These are phyloP conservation scores for Crotalaria pallida DNA, from an alignment of 306 rosid species.

Conservation along the genomic window DNA sequence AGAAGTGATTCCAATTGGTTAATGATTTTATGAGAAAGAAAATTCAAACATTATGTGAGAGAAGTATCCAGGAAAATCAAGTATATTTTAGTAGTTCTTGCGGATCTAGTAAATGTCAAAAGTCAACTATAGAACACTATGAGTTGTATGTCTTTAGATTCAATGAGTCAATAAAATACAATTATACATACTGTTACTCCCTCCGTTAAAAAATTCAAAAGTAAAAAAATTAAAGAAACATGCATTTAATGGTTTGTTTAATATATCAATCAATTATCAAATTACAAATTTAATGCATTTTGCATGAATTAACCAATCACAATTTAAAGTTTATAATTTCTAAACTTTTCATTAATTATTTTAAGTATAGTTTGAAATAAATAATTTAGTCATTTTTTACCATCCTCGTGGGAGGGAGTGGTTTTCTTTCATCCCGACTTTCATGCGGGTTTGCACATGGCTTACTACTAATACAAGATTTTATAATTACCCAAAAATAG, in stretches of 20 bases:
- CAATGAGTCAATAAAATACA: slow-evolving; percentile 32
- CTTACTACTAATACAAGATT: not conserved
- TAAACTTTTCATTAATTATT: no score
- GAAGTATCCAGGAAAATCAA: not conserved
- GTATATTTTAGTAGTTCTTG: not conserved
- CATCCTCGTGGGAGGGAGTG: no score
- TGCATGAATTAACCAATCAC: no score
- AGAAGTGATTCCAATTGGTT: not conserved
- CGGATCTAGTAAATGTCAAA: not conserved
- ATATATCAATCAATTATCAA: no score
- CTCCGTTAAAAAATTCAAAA: no score
- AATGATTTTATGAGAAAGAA: not conserved
- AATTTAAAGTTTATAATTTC: no score
- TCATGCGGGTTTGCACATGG: slow-evolving; percentile 9
- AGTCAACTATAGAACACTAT: slow-evolving; percentile 19
- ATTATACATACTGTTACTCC: not conserved
- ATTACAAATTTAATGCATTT: no score
- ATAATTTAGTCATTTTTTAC: no score
- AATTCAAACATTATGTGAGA: slow-evolving; percentile 10
- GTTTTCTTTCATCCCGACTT: not conserved
- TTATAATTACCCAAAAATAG: no score
- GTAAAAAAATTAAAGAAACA: no score
- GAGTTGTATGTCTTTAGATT: not conserved
- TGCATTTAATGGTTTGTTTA: no score
- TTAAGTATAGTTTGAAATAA: no score